Conservation (phyloP, 2,329 filamentous ascomycete genomes). For the Hirsutella rhossiliensis region DNA sequence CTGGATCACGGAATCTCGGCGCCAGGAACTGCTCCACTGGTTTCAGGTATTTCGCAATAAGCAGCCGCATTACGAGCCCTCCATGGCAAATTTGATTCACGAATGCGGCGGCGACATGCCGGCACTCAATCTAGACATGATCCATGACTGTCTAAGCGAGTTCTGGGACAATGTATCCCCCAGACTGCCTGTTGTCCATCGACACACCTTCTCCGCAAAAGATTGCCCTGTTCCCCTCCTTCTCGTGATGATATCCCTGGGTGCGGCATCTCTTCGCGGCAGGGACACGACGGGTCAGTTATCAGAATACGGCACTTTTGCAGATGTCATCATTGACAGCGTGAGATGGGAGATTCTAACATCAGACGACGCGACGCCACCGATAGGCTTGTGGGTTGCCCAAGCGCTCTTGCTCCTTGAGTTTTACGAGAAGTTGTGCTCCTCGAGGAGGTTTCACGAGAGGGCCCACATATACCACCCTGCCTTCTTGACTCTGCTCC, state of each 20-base stretch:
- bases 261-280: constrained; percentile 66
- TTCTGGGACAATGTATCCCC: constrained; percentile 83
- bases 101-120: constrained; percentile 30
- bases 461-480: constrained; percentile 83
- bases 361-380: constrained; percentile 68
- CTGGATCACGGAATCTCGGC: constrained; percentile 29
- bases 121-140: constrained; percentile 60
- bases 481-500: constrained; percentile 72
- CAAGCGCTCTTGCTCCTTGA: constrained; percentile 75
- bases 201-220: constrained; percentile 73
- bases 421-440: constrained; percentile 87
- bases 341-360: constrained; percentile 77
- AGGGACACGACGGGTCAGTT: constrained; percentile 40
- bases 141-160: constrained; percentile 73
- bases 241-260: constrained; percentile 72
- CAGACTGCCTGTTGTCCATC: constrained; percentile 77
- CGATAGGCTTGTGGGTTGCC: constrained; percentile 79
- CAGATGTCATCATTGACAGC: constrained; percentile 53
- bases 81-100: constrained; percentile 21
- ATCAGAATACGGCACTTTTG: constrained; percentile 32
- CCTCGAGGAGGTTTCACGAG: constrained; percentile 71
- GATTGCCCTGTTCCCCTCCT: constrained; percentile 68
- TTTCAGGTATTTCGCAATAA: constrained; percentile 31
- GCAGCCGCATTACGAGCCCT: constrained; percentile 25
- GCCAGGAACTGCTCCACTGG: constrained; percentile 30